These are phyloP conservation scores for Takakia lepidozioides DNA, from an alignment of 225 moss, liverwort and hornwort species.

Conservation along the genomic window DNA sequence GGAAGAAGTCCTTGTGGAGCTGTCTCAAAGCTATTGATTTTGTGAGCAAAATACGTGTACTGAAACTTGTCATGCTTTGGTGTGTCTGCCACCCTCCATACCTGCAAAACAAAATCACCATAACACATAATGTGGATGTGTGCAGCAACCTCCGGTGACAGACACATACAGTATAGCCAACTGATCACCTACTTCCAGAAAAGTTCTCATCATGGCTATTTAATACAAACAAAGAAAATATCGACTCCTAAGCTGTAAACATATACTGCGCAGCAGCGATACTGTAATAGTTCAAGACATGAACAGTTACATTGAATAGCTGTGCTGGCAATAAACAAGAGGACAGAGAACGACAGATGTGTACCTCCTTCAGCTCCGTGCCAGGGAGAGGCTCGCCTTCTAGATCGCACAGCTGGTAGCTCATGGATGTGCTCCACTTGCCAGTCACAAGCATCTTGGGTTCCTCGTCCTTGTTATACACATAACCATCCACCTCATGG, in stretches of 20 bases:
- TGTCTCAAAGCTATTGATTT: constrained; percentile 55
- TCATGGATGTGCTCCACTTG: constrained; percentile 58
- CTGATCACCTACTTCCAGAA: too few relatives aligned
- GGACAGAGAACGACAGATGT: too few relatives aligned
- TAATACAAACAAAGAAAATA: too few relatives aligned
- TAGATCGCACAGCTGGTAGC: constrained; percentile 61
- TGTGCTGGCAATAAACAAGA: too few relatives aligned
- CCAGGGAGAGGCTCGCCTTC: constrained; percentile 64
- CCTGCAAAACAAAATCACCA: constrained; percentile 39
- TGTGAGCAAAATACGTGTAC: constrained; percentile 63
- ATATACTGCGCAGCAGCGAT: too few relatives aligned
- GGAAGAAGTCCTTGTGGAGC: constrained; percentile 53
- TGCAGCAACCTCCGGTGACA: too few relatives aligned
- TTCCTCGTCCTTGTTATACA: constrained; percentile 63
- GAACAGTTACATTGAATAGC: neutral
- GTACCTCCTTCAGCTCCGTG: constrained; percentile 58
- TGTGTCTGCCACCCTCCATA: constrained; percentile 64
- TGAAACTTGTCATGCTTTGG: constrained; percentile 59
- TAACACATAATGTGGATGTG: too few relatives aligned
- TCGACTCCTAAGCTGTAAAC: too few relatives aligned
- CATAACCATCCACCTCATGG: constrained; percentile 71
- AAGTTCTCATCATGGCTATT: too few relatives aligned
- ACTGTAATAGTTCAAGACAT: neutral
- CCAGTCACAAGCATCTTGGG: constrained; percentile 57
- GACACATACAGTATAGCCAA: too few relatives aligned